These are phyloP conservation scores for Hypseocharis bilobata DNA, from an alignment of 441 rosid species.

Conservation along the genomic window DNA sequence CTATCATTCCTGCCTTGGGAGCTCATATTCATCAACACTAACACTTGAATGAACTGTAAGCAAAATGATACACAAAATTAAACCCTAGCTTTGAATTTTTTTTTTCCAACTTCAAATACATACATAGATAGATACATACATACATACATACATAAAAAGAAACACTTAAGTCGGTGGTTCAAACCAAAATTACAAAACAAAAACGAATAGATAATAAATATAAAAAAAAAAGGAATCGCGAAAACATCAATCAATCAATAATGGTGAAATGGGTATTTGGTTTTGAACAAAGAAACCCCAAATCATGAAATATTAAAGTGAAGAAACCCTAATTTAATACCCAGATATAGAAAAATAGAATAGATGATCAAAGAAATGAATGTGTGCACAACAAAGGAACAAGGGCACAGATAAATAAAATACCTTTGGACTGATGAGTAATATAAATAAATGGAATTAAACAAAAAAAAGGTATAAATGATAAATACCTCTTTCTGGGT, in stretches of 20 bases:
- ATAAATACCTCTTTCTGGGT: background rate
- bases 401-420: background rate
- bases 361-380: background rate
- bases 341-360: too few species aligned
- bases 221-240: too few species aligned
- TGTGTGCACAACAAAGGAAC: background rate
- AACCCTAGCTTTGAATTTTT: constrained; percentile 14
- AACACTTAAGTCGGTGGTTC: background rate
- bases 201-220: too few species aligned
- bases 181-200: background rate
- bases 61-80: background rate
- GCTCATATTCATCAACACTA: constrained; percentile 45
- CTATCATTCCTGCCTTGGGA: constrained; percentile 46
- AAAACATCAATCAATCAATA: background rate
- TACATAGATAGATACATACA: too few species aligned
- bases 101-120: background rate
- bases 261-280: background rate
- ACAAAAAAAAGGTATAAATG: background rate
- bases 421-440: background rate
- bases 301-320: background rate
- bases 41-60: background rate
- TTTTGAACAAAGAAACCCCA: background rate
- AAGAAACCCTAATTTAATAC: too few species aligned
- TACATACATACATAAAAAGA: too few species aligned
- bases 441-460: background rate